phyloP scores from a whole-genome alignment of 371 early-diverging fungal genomes.

The Chytridium lagenaria region DNA sequence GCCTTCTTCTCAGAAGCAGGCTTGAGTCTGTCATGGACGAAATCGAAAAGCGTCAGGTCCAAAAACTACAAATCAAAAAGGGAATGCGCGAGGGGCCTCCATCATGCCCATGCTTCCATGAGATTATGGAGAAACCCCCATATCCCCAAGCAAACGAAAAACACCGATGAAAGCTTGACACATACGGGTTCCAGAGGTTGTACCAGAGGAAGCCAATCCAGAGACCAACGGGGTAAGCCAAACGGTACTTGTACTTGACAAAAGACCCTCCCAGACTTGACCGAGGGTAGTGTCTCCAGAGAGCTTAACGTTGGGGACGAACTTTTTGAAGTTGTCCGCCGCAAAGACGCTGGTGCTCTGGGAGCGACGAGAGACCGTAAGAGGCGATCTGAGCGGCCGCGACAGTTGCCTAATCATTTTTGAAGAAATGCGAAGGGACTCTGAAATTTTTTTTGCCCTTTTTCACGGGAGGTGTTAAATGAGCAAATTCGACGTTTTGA shows the following conservation, averaged over 20 bases:
- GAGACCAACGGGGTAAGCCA: conserved; percentile 49
- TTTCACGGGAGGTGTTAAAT: conserved; percentile 1
- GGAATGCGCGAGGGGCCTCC: neutral
- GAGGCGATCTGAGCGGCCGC: neutral
- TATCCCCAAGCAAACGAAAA: no score
- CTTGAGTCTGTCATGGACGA: conserved; percentile 34
- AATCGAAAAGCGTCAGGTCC: neutral
- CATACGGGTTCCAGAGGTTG: conserved; percentile 55
- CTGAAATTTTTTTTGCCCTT: conserved; percentile 12
- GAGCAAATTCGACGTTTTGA: no score
- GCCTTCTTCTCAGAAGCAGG: conserved; percentile 46
- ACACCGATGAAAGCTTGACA: no score
- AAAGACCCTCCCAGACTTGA: conserved; percentile 47
- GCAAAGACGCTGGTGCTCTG: conserved; percentile 46
- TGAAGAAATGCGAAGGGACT: neutral
- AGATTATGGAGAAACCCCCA: neutral
- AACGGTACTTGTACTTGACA: conserved; percentile 52
- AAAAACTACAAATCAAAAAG: neutral
- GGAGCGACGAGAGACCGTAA: conserved; percentile 23
- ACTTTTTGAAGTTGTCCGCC: conserved; percentile 43
- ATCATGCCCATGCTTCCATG: neutral
- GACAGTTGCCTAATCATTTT: neutral
- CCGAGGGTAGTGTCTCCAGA: conserved; percentile 50
- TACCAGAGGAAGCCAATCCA: conserved; percentile 55
- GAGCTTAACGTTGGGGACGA: conserved; percentile 43